Base-by-base conservation (phyloP, 164 flowering plant species). In the Piper betle region DNA sequence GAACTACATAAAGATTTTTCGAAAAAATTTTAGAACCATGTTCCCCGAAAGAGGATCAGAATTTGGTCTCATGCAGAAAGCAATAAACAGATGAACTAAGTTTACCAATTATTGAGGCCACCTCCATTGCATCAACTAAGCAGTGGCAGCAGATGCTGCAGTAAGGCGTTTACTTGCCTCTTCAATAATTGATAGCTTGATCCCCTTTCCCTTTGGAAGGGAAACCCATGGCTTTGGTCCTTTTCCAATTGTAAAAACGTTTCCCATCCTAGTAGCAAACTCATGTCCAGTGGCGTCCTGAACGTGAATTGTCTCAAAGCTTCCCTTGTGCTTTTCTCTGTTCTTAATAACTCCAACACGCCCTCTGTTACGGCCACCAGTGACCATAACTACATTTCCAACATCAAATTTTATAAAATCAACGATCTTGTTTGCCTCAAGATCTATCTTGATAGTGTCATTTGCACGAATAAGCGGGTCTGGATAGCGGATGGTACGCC, bases 261-360 rank as follows among this genome's bases (percentile, higher is more conserved):
- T 87, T 18, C 84, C 79, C 63, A 87, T 41, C 8, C 95, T 84
- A 41, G 95, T 87, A 1, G 95, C 95, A 71, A 87, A 87, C 64
- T 82, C 88, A 62, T 87, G 95, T 6, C 91, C 91, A 19, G 79
- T 67, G 20, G 91, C 70, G 73, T 87, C 94, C 72, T 83, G 82
- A 43, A 87, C 64, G 48, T 87, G 91, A 68, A 84, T 70, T n/a
- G 90, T 87, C 72, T 87, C 95, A 68, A 87, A 87, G 69, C 82
- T 85, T 2, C 95, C 91, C 84, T 85, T 85, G n/a, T 85, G 88
- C 76, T 83, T 87, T 71, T 87, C 95, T 62, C 95, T 78, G 80
- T 70, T 83, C 86, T 85, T 85, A 68, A 87, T 73, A 0, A 84
- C 73, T 46, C 95, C 95, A 64, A 87, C 91, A 15, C 95, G 83